These are phyloP conservation scores for Nymphaea thermarum DNA, from an alignment of 164 flowering plant genomes.

Conservation along the genomic window DNA sequence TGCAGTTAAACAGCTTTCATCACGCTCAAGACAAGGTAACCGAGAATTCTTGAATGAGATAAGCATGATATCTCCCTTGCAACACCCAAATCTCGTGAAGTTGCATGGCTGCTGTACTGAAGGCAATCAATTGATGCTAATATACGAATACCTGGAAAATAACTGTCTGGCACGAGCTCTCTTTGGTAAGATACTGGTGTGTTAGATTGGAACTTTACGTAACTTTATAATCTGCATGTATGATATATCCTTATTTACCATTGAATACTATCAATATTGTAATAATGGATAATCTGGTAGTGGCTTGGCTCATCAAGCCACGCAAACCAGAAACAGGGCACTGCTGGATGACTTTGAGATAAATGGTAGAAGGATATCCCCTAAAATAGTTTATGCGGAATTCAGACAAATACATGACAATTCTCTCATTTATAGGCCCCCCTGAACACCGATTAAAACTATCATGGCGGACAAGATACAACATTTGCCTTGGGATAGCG, in stretches of 20 bases:
- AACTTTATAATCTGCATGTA: background rate
- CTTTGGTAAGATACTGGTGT: slow-evolving; percentile 21
- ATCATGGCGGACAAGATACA: slow-evolving; percentile 50
- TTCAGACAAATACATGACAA: background rate
- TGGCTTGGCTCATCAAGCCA: background rate
- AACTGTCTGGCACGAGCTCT: slow-evolving; percentile 44
- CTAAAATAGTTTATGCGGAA: background rate
- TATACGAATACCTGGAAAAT: slow-evolving; percentile 54
- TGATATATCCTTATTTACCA: background rate
- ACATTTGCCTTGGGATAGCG: slow-evolving; percentile 51
- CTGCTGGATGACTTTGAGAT: background rate
- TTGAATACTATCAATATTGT: background rate
- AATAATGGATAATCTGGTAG: background rate
- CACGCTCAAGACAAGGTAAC: slow-evolving; percentile 52
- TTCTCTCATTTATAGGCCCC: slow-evolving; percentile 16
- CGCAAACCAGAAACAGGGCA: background rate
- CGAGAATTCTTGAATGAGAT: slow-evolving; percentile 62
- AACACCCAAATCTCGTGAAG: slow-evolving; percentile 51
- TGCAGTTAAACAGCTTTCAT: slow-evolving; percentile 60
- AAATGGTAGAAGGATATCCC: background rate
- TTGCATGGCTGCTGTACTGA: slow-evolving; percentile 47
- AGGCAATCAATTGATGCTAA: slow-evolving; percentile 34
- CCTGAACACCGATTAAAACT: slow-evolving; percentile 21
- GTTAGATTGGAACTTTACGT: background rate
- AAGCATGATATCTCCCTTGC: slow-evolving; percentile 52